These are phyloP conservation scores for Elsinoe arachidis DNA, from an alignment of 2,329 filamentous ascomycete species.

Conservation along the genomic window DNA sequence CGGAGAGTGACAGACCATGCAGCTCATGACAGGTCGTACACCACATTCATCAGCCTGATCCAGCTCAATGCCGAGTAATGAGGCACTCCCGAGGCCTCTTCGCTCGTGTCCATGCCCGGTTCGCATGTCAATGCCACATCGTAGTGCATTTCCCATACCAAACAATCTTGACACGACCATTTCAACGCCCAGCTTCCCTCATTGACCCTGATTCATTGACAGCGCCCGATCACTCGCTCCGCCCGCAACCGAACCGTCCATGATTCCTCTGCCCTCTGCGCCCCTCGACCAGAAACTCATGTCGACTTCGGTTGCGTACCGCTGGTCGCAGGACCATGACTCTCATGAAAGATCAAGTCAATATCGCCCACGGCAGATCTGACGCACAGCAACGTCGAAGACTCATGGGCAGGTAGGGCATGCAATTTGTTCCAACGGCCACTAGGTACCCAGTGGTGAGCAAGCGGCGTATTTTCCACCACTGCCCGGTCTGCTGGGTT, in stretches of 20 bases:
- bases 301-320: constrained; percentile 8
- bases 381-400: neutral
- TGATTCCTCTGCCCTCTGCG: neutral
- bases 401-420: neutral
- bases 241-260: constrained; percentile 7
- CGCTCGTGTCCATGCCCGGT: neutral
- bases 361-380: neutral
- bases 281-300: neutral
- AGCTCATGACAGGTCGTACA: neutral
- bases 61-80: neutral
- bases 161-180: constrained; percentile 11
- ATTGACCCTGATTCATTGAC: constrained; percentile 3
- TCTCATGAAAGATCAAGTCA: neutral
- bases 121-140: neutral
- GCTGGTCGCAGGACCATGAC: neutral
- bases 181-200: constrained; percentile 7
- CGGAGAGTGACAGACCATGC: neutral
- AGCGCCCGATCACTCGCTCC: neutral
- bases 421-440: neutral
- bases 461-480: constrained; percentile 4
- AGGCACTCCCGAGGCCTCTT: neutral
- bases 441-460: neutral
- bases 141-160: constrained; percentile 12
- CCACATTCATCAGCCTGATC: neutral
- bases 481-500: neutral